Base-by-base conservation (phyloP, 768 basidiomycete species). In the Kwoniella mangroviensis region DNA sequence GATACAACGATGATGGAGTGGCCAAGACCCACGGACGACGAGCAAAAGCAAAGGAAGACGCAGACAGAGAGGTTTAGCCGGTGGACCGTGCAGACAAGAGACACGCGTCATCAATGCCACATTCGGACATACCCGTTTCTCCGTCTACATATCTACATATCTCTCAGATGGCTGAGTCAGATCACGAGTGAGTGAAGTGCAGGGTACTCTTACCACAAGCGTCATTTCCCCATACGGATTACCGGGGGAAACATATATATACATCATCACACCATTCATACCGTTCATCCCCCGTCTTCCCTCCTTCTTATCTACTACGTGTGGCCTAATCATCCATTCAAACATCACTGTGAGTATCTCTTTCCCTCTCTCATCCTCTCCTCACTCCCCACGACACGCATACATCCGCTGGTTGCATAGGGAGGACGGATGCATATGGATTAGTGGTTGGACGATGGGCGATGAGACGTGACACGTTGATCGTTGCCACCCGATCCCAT, bases 401-500 rank as follows among this genome's bases (percentile, higher is more conserved):
- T 54, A 24, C 24, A 19, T 49, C 7, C 45, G 13, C 3, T 57
- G 56, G 56, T 40, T 60, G 41, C 40, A 60, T 43, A 9, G 40
- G 41, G 11, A 22, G 11, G 58, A n/a, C 15, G 41, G 58, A 60
- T 57, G 56, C 56, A 57, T 57, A 34, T 21, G 15, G 26, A 57
- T 34, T 15, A 6, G 56, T 17, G 21, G 26, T 41, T 19, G 40
- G 22, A 19, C n/a, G 17, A 60, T 34, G 34, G 28, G 34, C 34
- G 58, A 60, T 60, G 43, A 60, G 58, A n/a, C 41, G 6, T 10
- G 58, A 60, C 58, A 60, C 58, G 58, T 45, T 60, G 58, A 43
- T 40, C 45, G 41, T 58, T 58, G 56, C 63, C 63, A 65, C 63
- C 63, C 63, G 54, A 45, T 45, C 40, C 12, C 15, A 28, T 5